Base-by-base conservation (phyloP, 257 asterid genomes). In the Salvia miltiorrhiza region DNA sequence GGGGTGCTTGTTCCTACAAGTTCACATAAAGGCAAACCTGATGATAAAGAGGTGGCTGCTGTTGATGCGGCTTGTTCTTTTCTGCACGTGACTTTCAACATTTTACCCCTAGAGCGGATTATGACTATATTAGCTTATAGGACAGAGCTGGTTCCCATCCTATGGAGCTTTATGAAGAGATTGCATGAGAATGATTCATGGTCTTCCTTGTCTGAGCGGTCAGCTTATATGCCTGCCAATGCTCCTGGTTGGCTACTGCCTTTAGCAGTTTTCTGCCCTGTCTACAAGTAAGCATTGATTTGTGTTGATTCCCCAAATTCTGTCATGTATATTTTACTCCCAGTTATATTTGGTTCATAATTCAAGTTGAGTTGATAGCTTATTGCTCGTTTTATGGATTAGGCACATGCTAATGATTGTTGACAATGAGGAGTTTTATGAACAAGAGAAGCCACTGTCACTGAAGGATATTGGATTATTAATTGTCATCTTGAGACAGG, bases 401-500 rank as follows among this genome's bases (percentile, higher is more conserved):
- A 94, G 99, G 87, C 89, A 94, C 82, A 94, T 94, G 99, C 86
- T 94, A 81, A 89, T 40, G 78, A 85, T 94, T 74, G 96, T 94
- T 72, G 96, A 94, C 64, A 94, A 89, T 68, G 97, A 90, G 83
- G 99, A 94, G 89, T 94, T 94, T 63, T 94, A 94, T 64, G 99
- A 94, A 71, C 94, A 77, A 66, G 97, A 91, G 84, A 91, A 87
- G 83, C 99, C 97, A 69, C 80, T 94, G 52, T 84, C 87, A 3
- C 79, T 91, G 76, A 77, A 62, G 84, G 99, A 91, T 78, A 91
- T 94, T 76, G 77, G 83, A 83, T 81, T 84, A 69, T 83, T 91
- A 81, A 85, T 94, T 79, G 87, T 87, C 75, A 82, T 94, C 76
- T 80, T 94, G 66, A 83, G 96, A 89, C 95, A 94, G 96, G 99